A percentile compares a stretch with the other conserved stretches of the same genome.
These are phyloP conservation scores for Lomentospora prolificans DNA, from an alignment of 2,329 filamentous ascomycete genomes.

Conservation along the genomic window DNA sequence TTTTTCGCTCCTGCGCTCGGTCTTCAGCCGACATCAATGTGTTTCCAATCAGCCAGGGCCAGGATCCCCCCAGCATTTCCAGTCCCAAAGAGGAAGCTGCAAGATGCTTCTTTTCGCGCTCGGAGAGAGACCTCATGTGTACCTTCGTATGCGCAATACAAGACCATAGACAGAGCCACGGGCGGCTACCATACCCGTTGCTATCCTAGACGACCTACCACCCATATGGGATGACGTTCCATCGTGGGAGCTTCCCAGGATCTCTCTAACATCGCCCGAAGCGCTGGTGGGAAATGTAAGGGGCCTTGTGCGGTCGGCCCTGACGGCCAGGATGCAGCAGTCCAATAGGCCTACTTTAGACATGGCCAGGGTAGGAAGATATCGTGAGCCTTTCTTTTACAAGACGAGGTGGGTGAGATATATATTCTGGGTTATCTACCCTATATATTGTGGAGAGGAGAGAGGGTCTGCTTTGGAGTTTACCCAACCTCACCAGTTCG, in stretches of 20 bases:
- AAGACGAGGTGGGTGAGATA: background rate
- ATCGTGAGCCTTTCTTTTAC: background rate
- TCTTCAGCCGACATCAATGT: too few species aligned
- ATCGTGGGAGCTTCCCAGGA: background rate
- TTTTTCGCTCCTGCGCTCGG: too few species aligned
- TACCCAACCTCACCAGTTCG: background rate
- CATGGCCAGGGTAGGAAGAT: background rate
- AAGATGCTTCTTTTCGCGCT: too few species aligned
- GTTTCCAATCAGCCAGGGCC: too few species aligned
- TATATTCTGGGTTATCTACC: background rate
- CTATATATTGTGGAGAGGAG: background rate
- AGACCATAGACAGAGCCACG: too few species aligned
- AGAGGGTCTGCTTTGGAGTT: background rate
- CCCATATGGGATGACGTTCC: too few species aligned
- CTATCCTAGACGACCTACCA: too few species aligned
- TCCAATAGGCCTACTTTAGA: background rate
- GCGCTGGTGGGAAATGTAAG: background rate
- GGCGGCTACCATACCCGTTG: too few species aligned
- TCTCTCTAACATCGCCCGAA: background rate
- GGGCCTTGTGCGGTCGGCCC: background rate
- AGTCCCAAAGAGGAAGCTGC: too few species aligned
- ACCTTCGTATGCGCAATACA: too few species aligned
- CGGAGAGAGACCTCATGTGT: too few species aligned
- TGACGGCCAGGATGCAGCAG: background rate
- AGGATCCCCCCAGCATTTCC: too few species aligned